A percentile compares a stretch with the other conserved stretches of the same genome.
These are phyloP conservation scores for Corylus avellana DNA, from an alignment of 306 rosid genomes.

Conservation along the genomic window DNA sequence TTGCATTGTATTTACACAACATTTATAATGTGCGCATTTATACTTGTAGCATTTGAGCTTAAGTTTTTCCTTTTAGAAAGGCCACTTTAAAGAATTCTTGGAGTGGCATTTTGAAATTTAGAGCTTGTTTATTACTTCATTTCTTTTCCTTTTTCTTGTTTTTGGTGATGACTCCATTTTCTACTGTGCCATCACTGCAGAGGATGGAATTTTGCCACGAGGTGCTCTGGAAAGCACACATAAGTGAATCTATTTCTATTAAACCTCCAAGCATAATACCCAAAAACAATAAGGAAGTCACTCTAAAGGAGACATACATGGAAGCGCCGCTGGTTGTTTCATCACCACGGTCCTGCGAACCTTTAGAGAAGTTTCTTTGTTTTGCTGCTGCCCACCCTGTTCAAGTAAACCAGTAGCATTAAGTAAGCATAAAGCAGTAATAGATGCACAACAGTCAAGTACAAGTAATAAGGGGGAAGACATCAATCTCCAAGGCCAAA, in stretches of 20 bases:
- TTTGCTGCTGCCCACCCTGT: constrained; percentile 68
- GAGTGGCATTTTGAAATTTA: no score
- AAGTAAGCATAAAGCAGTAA: constrained; percentile 6
- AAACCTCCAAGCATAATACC: constrained; percentile 3
- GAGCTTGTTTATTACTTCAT: background rate
- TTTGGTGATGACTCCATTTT: constrained; percentile 1
- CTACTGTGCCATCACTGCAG: background rate
- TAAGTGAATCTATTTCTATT: constrained; percentile 10
- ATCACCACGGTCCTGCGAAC: constrained; percentile 69
- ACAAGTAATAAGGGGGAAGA: background rate
- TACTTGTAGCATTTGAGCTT: no score
- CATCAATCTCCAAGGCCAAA: background rate
- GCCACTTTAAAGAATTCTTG: no score
- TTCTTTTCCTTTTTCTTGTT: background rate
- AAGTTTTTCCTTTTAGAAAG: no score
- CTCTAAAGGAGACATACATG: constrained; percentile 40
- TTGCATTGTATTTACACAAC: no score
- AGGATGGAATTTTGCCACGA: background rate
- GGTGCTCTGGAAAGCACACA: constrained; percentile 10
- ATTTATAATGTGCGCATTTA: no score
- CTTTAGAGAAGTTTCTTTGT: constrained; percentile 58
- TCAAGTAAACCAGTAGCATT: constrained; percentile 28
- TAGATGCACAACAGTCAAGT: constrained; percentile 2
- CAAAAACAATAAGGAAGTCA: constrained; percentile 8
- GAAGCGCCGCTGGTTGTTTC: constrained; percentile 54